Base-by-base conservation (phyloP, 805 yeast species). In the Ogataea pilisensis region DNA sequence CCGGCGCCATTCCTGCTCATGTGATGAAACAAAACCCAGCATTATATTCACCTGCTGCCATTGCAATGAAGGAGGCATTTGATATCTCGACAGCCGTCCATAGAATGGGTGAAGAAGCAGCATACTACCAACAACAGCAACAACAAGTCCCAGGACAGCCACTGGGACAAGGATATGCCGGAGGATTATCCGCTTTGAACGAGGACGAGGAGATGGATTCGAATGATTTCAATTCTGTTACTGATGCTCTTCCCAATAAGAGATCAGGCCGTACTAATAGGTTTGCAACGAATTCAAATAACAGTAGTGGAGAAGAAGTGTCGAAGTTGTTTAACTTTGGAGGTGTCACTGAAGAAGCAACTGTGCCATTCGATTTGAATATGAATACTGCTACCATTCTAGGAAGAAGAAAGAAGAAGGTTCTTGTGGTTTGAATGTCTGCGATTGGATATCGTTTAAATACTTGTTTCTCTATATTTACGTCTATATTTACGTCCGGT, bases 11-110 rank as follows among this genome's bases (percentile, higher is more conserved):
- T 25, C 54, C 56, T 8, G 34, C 49, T 12, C 54, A 49, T 29
- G 43, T 47, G 8, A 22, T 47, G 35, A 42, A 35, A 27, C 43
- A 46, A 16, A 50, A 47, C 17, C 55, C 49, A 11, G 57, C 65
- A 3, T 44, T 73, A 45, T 75, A 72, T 52, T 70, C 79, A 11
- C 82, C 82, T 8, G 80, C 78, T 4, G 79, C 79, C 2, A 73
- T 70, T 45, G 81, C 80, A 2, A 66, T 77, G 60, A 68, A 75
- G 44, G 82, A 76, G 45, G 81, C 80, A 12, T 75, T 75, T 57
- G 82, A 77, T 51, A 72, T 77, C 17, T 73, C 81, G 1, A 65
- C 79, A n/a, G 81, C 81, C 0, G 80, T 76, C 12, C 80, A 74
- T 52, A 65, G 82, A 55, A 69, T 71, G 68, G 77, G 76, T 3